These are phyloP conservation scores for Hygrophorus pudorinus DNA, from an alignment of 768 basidiomycete genomes.

Conservation along the genomic window DNA sequence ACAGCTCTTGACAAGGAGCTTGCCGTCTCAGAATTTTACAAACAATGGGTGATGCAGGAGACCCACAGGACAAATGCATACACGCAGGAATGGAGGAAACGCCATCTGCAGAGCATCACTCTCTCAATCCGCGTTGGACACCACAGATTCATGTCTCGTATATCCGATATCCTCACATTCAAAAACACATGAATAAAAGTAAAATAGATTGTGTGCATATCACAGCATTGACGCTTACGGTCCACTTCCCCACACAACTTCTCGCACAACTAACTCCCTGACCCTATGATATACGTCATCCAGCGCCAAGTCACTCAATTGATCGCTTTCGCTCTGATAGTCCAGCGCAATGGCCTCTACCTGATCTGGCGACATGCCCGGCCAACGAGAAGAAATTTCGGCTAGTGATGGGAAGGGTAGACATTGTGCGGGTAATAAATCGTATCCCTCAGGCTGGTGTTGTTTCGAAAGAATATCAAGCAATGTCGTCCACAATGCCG, in stretches of 20 bases:
- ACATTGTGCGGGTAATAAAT: conserved; percentile 45
- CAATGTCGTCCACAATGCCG: conserved; percentile 67
- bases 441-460: conserved; percentile 33
- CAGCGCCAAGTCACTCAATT: conserved; percentile 47
- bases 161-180: conserved; percentile 18
- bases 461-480: conserved; percentile 33
- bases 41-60: conserved; percentile 68
- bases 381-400: conserved; percentile 65
- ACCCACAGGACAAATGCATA: conserved; percentile 45
- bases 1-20: conserved; percentile 48
- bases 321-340: conserved; percentile 51
- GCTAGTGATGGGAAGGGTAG: conserved; percentile 43
- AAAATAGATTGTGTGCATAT: background rate
- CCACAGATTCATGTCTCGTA: conserved; percentile 27
- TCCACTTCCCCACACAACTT: conserved; percentile 26
- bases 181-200: conserved; percentile 13
- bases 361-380: conserved; percentile 60
- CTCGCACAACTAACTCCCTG: conserved; percentile 48
- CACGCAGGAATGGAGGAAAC: conserved; percentile 55
- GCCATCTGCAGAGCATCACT: conserved; percentile 45
- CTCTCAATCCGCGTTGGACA: conserved; percentile 51
- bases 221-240: conserved; percentile 6
- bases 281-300: conserved; percentile 54
- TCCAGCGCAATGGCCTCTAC: conserved; percentile 49
- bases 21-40: conserved; percentile 68